phyloP scores from a whole-genome alignment of 1,284 basidiomycete genomes.

The Calocybe gambosa region DNA sequence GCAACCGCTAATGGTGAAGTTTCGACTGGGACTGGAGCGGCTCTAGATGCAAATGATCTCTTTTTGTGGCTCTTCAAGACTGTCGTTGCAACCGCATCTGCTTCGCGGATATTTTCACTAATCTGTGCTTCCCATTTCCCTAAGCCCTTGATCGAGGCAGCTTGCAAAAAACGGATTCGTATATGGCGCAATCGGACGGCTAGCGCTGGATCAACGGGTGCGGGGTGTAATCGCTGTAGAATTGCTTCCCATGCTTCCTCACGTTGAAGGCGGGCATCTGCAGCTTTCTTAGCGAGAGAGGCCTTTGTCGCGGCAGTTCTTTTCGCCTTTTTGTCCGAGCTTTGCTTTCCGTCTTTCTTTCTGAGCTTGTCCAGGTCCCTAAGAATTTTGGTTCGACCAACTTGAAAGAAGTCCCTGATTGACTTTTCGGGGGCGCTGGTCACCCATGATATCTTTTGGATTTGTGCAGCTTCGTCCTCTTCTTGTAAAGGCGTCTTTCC shows the following conservation, averaged over 20 bases:
- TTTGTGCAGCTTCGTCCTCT: slow-evolving; percentile 29
- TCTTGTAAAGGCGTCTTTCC: slow-evolving; percentile 47
- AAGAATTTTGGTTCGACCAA: slow-evolving; percentile 31
- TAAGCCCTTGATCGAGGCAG: slow-evolving; percentile 41
- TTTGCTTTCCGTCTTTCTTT: slow-evolving; percentile 22
- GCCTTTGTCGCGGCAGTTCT: slow-evolving; percentile 40
- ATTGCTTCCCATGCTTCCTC: slow-evolving; percentile 61
- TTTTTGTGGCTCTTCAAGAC: slow-evolving; percentile 29
- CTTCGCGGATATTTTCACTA: slow-evolving; percentile 46
- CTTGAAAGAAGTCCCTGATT: slow-evolving; percentile 41
- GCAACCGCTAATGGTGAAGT: slow-evolving; percentile 28
- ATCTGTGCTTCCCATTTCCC: slow-evolving; percentile 62
- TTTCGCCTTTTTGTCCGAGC: slow-evolving; percentile 27
- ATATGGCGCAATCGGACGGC: slow-evolving; percentile 47
- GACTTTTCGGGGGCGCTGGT: slow-evolving; percentile 49
- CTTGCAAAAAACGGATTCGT: slow-evolving; percentile 49
- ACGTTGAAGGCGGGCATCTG: slow-evolving; percentile 46
- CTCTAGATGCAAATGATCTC: slow-evolving; percentile 14
- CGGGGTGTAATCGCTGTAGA: slow-evolving; percentile 47
- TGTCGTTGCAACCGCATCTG: slow-evolving; percentile 41
- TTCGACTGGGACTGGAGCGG: slow-evolving; percentile 19
- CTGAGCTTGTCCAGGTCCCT: slow-evolving; percentile 39
- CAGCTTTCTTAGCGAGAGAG: slow-evolving; percentile 49
- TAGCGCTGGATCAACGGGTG: slow-evolving; percentile 40
- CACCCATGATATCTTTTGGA: slow-evolving; percentile 46